A percentile compares a stretch with the other conserved stretches of the same genome.
Evolutionary conservation across 106 monocot genomes (phyloP).

Genomic region (Iris macrosiphon): DNA sequence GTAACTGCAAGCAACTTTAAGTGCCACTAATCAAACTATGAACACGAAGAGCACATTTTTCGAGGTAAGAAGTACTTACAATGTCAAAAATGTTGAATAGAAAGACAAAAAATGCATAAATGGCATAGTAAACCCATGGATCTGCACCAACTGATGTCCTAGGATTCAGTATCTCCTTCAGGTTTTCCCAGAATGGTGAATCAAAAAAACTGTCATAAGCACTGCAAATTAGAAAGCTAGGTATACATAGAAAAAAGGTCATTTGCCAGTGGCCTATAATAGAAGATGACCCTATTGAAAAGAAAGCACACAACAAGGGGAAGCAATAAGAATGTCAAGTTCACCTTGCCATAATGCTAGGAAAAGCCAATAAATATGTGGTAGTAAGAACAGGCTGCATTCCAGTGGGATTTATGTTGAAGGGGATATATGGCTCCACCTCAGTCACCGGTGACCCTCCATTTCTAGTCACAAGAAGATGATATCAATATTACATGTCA

Average conservation of each 20-base stretch:
- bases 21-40: too few species aligned
- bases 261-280: background rate
- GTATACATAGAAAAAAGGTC: background rate
- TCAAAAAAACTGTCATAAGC: constrained; percentile 64
- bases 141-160: constrained; percentile 66
- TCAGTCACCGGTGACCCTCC: constrained; percentile 65
- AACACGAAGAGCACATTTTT: too few species aligned
- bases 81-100: constrained; percentile 99
- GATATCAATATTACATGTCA: too few species aligned
- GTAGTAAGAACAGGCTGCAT: constrained; percentile 99
- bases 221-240: constrained; percentile 5
- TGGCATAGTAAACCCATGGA: constrained; percentile 88
- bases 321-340: constrained; percentile 3
- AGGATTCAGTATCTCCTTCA: constrained; percentile 88
- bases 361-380: constrained; percentile 87
- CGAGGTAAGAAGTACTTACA: constrained; percentile 52
- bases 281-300: background rate
- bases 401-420: constrained; percentile 97
- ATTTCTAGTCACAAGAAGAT: constrained; percentile 29
- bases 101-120: constrained; percentile 86
- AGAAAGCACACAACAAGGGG: background rate
- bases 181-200: constrained; percentile 80
- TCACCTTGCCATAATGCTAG: constrained; percentile 93
- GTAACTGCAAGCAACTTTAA: too few species aligned
- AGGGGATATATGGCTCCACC: constrained; percentile 95